These are phyloP conservation scores for Phlyctochytrium planicorne DNA, from an alignment of 192 early-diverging fungal genomes.

Conservation along the genomic window DNA sequence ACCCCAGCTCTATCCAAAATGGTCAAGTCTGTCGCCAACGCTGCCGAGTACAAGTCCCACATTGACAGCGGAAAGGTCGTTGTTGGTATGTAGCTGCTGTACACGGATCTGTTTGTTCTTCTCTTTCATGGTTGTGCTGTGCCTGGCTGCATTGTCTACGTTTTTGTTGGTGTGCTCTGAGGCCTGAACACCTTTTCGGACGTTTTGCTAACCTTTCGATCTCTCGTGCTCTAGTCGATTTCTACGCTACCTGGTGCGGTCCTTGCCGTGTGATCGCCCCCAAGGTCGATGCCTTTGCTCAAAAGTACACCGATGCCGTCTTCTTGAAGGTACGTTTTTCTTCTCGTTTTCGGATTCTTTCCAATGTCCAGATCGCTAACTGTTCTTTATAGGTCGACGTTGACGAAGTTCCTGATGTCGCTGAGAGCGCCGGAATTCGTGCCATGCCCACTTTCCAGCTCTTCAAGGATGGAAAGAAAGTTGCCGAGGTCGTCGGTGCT, in stretches of 20 bases:
- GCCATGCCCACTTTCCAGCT: slow-evolving; percentile 89
- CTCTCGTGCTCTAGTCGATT: not conserved
- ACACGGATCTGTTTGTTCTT: not conserved
- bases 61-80: slow-evolving; percentile 29
- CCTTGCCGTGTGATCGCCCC: slow-evolving; percentile 56
- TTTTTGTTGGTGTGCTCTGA: not conserved
- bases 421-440: slow-evolving; percentile 39
- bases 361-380: slow-evolving; percentile 23
- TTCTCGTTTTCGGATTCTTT: slow-evolving; percentile 28
- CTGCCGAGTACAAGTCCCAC: slow-evolving; percentile 28
- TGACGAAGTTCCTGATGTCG: slow-evolving; percentile 52
- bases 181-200: too few relatives aligned
- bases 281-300: slow-evolving; percentile 39
- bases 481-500: slow-evolving; percentile 80
- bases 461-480: slow-evolving; percentile 71
- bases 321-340: slow-evolving; percentile 38
- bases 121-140: not conserved
- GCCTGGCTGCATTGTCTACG: not conserved
- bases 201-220: not conserved
- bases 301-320: slow-evolving; percentile 35
- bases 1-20: too few relatives aligned
- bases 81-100: slow-evolving; percentile 30
- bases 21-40: not conserved
- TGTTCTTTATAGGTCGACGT: slow-evolving; percentile 53
- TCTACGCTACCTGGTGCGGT: slow-evolving; percentile 44